Conservation (phyloP, 805 yeast species). For the Saccharomycopsis sp. region DNA sequence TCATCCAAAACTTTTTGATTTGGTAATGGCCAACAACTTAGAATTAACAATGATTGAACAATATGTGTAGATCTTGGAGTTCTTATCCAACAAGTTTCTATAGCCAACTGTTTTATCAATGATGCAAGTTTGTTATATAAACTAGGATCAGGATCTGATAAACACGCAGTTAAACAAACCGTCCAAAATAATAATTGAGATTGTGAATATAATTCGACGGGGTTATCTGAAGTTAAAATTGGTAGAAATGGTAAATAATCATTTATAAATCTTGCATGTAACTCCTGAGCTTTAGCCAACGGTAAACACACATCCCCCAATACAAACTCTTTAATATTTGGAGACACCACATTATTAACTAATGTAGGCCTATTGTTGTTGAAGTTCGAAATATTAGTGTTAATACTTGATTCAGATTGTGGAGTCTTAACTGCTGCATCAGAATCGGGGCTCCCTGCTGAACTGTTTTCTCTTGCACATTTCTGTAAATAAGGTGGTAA, state of each 20-base stretch:
- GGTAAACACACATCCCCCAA: conserved; percentile 72
- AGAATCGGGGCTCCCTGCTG: conserved; percentile 21
- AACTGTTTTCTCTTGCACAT: conserved; percentile 33
- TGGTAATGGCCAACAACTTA: conserved; percentile 89
- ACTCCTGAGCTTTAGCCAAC: conserved; percentile 56
- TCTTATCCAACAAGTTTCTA: conserved; percentile 86
- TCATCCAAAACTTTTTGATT: conserved; percentile 89
- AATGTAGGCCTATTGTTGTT: conserved; percentile 4
- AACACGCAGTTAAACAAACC: conserved; percentile 76
- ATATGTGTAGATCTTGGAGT: conserved; percentile 94
- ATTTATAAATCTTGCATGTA: conserved; percentile 62
- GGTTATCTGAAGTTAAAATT: conserved; percentile 61
- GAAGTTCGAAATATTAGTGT: no score
- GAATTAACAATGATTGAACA: conserved; percentile 79
- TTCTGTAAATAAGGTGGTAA: conserved; percentile 38
- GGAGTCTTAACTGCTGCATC: conserved; percentile 6
- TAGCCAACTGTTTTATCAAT: conserved; percentile 77
- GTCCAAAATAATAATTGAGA: conserved; percentile 88
- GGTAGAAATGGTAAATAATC: conserved; percentile 75
- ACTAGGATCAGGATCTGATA: conserved; percentile 82
- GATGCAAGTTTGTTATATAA: conserved; percentile 69
- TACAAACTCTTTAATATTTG: conserved; percentile 43
- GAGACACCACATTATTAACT: conserved; percentile 6
- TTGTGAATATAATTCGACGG: conserved; percentile 69
- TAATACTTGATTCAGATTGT: conserved; percentile 14